Conservation (phyloP, 768 basidiomycete species). For the Russula earlei region DNA sequence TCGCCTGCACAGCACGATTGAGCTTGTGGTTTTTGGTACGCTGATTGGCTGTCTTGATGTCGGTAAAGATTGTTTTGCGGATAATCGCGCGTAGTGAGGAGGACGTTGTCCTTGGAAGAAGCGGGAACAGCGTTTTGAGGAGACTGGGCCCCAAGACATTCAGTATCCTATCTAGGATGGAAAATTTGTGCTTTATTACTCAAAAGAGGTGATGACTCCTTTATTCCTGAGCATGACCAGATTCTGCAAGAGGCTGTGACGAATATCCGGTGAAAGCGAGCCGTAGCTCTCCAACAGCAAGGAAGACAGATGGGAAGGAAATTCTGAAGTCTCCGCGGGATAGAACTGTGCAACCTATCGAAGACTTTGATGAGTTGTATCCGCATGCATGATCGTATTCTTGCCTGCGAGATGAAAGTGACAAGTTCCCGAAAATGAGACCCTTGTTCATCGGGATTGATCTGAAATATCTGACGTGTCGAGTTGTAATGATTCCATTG, state of each 20-base stretch:
- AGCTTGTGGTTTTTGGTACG: conserved; percentile 90
- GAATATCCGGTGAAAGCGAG: conserved; percentile 65
- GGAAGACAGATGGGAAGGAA: conserved; percentile 70
- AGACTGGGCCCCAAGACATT: conserved; percentile 44
- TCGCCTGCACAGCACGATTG: conserved; percentile 90
- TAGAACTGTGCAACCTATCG: conserved; percentile 83
- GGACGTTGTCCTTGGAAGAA: conserved; percentile 90
- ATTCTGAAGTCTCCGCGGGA: conserved; percentile 79
- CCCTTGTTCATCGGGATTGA: conserved; percentile 78
- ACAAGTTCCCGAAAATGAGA: conserved; percentile 81
- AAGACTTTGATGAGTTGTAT: background rate
- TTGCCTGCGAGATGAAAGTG: conserved; percentile 80
- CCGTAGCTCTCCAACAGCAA: conserved; percentile 76
- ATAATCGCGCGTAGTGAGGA: conserved; percentile 76
- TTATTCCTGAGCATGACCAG: conserved; percentile 91
- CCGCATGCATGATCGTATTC: background rate
- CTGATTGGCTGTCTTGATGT: conserved; percentile 84
- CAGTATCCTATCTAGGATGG: background rate
- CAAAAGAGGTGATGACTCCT: conserved; percentile 82
- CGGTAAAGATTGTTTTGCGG: conserved; percentile 86
- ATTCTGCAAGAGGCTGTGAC: conserved; percentile 80
- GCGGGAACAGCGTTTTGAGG: conserved; percentile 83
- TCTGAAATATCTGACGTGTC: conserved; percentile 73
- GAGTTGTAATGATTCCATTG: conserved; percentile 96
- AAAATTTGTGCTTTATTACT: conserved; percentile 42